Conservation (phyloP, 179 eudicot genomes). For the Drosera spatulata region DNA sequence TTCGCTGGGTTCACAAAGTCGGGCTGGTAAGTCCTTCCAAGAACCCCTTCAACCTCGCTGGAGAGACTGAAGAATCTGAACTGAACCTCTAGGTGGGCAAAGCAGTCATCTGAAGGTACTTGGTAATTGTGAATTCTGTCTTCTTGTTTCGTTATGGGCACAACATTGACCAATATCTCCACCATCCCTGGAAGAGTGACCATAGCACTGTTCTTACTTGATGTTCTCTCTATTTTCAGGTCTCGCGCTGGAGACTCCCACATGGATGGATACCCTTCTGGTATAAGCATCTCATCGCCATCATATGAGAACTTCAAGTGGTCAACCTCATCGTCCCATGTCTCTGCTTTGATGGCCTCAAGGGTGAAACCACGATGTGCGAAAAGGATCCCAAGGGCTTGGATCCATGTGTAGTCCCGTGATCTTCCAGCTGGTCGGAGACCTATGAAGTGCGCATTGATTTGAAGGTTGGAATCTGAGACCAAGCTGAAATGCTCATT, state of each 20-base stretch:
- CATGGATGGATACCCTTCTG: slow-evolving; percentile 13
- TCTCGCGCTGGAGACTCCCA: slow-evolving; percentile 22
- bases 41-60: slow-evolving; percentile 41
- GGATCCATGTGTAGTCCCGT: slow-evolving; percentile 63
- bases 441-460: slow-evolving; percentile 66
- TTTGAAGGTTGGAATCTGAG: slow-evolving; percentile 51
- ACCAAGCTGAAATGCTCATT: slow-evolving; percentile 51
- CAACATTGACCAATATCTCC: slow-evolving; percentile 38
- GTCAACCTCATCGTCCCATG: slow-evolving; percentile 35
- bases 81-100: slow-evolving; percentile 54
- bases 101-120: slow-evolving; percentile 35
- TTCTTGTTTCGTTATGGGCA: slow-evolving; percentile 43
- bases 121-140: slow-evolving; percentile 38
- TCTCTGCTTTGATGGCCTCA: slow-evolving; percentile 34
- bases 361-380: slow-evolving; percentile 35
- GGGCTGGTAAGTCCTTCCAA: slow-evolving; percentile 53
- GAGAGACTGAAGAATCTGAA: slow-evolving; percentile 43
- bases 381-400: slow-evolving; percentile 51
- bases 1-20: slow-evolving; percentile 44
- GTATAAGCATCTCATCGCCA: slow-evolving; percentile 16
- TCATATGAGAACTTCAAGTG: slow-evolving; percentile 26
- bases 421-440: slow-evolving; percentile 39
- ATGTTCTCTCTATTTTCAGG: slow-evolving; percentile 33
- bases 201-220: slow-evolving; percentile 27
- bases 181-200: slow-evolving; percentile 21